phyloP scores from a whole-genome alignment of 495 filamentous ascomycete species.

The Neurospora terricola region DNA sequence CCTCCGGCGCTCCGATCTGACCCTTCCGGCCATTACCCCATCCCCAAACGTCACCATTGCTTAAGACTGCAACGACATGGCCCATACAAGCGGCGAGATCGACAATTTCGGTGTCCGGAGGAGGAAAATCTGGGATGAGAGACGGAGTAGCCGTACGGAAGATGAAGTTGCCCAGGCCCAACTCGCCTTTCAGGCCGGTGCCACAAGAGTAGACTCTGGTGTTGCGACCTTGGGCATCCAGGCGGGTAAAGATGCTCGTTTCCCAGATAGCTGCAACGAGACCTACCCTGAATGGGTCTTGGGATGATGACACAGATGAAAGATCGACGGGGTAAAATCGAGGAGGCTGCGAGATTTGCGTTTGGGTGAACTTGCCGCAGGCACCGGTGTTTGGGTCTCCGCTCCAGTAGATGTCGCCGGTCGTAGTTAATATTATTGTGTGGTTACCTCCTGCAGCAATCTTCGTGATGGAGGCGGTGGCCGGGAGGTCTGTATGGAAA shows the following conservation, averaged over 20 bases:
- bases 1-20: slow-evolving; percentile 52
- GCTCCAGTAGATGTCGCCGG: slow-evolving; percentile 50
- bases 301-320: slow-evolving; percentile 7
- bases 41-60: slow-evolving; percentile 69
- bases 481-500: slow-evolving; percentile 20
- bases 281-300: slow-evolving; percentile 10
- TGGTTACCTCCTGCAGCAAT: slow-evolving; percentile 80
- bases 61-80: slow-evolving; percentile 64
- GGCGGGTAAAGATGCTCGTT: slow-evolving; percentile 47
- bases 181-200: slow-evolving; percentile 56
- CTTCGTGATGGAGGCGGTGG: slow-evolving; percentile 9
- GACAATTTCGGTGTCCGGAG: slow-evolving; percentile 35
- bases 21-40: slow-evolving; percentile 84
- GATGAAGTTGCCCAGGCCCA: slow-evolving; percentile 47
- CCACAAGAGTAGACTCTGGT: slow-evolving; percentile 52
- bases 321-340: slow-evolving; percentile 14
- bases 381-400: slow-evolving; percentile 51
- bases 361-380: slow-evolving; percentile 28
- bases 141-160: slow-evolving; percentile 16
- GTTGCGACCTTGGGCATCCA: slow-evolving; percentile 24
- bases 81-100: slow-evolving; percentile 62
- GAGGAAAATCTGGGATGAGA: slow-evolving; percentile 52
- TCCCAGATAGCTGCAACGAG: slow-evolving; percentile 67
- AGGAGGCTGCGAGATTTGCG: background rate
- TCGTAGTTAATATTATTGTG: slow-evolving; percentile 56